These are phyloP conservation scores for Ogataea nakhonphanomensis DNA, from an alignment of 805 yeast genomes.

Conservation along the genomic window DNA sequence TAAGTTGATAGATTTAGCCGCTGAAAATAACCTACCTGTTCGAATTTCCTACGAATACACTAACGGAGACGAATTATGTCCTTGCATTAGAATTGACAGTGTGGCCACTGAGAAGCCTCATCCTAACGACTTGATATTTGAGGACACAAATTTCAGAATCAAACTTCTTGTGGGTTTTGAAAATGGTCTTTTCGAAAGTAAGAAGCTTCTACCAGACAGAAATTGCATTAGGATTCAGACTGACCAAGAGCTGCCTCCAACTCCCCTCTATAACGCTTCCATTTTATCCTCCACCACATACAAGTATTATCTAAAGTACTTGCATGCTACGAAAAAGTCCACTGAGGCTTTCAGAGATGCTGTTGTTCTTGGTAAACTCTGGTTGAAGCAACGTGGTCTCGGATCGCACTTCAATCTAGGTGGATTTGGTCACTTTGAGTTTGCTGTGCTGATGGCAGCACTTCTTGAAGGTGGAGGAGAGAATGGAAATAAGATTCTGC, in stretches of 20 bases:
- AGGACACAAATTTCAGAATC: slow-evolving; percentile 67
- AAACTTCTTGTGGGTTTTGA: slow-evolving; percentile 74
- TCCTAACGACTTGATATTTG: slow-evolving; percentile 52
- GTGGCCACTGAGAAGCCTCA: slow-evolving; percentile 40
- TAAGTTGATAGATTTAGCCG: slow-evolving; percentile 50
- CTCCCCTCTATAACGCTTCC: slow-evolving; percentile 85
- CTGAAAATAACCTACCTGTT: slow-evolving; percentile 56
- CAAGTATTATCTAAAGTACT: slow-evolving; percentile 66
- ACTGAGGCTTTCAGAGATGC: slow-evolving; percentile 87
- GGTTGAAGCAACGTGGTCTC: slow-evolving; percentile 88
- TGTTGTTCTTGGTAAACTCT: slow-evolving; percentile 76
- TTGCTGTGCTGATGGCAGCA: slow-evolving; percentile 75
- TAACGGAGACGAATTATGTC: slow-evolving; percentile 75
- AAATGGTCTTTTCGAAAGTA: slow-evolving; percentile 62
- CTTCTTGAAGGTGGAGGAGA: slow-evolving; percentile 79
- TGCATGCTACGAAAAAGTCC: slow-evolving; percentile 71
- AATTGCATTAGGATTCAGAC: slow-evolving; percentile 76
- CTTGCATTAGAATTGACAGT: slow-evolving; percentile 65
- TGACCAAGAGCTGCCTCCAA: slow-evolving; percentile 53
- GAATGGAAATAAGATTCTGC: slow-evolving; percentile 68
- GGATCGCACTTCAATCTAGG: slow-evolving; percentile 55
- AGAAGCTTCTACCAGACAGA: slow-evolving; percentile 73
- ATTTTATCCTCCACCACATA: slow-evolving; percentile 65
- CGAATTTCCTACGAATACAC: slow-evolving; percentile 60
- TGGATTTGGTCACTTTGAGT: slow-evolving; percentile 94